Evolutionary conservation across 805 yeast genomes (phyloP), one percentile per base, ranked within the genome.

Genomic region (Pichia rugopelliculosa): DNA sequence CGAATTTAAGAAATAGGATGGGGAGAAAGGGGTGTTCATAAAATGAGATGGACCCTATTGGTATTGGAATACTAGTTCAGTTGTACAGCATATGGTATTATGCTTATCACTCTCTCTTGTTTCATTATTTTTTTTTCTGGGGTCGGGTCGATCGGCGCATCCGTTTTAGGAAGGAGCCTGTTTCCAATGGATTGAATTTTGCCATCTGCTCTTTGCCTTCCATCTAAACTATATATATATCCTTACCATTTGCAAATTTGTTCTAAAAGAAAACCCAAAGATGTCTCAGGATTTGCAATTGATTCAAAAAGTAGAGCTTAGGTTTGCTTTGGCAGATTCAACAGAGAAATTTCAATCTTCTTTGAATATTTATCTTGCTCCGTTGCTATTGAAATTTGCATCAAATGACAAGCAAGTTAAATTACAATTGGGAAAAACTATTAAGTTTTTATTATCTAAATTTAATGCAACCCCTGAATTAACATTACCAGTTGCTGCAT

Each of bases 251-350:
- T 27, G 15, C 17, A 26, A 13, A 11, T 13, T 13, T 27, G 12
- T 13, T 13, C 4, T 12, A 5, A 27, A 30, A 9, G 12, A 30
- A 30, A 15, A 18, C 6, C 18, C 18, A 30, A 10, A 15, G 3
- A 30, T 30, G 34, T 30, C 34, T 10, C 67, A 74, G 34, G 95
- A 87, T 57, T 63, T 81, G 41, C 71, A 75, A 1, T 66, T 86
- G 48, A 73, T 87, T 36, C 80, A 82, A 57, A 84, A 82, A 59
- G 96, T 87, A 1, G 97, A 90, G 62, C 75, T 90, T 42, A 71
- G 87, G 36, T 71, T 91, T 18, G 91, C 95, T 1, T 67, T 91
- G 38, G 87, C 97, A 0, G 77, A 76, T 42, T 70, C 82, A 0
- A 84, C 82, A 41, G 72, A 65, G 3, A 84, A 84, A 57, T 75